These are phyloP conservation scores for Bodo saltans DNA, from an alignment of 78 protist species.

Conservation along the genomic window DNA sequence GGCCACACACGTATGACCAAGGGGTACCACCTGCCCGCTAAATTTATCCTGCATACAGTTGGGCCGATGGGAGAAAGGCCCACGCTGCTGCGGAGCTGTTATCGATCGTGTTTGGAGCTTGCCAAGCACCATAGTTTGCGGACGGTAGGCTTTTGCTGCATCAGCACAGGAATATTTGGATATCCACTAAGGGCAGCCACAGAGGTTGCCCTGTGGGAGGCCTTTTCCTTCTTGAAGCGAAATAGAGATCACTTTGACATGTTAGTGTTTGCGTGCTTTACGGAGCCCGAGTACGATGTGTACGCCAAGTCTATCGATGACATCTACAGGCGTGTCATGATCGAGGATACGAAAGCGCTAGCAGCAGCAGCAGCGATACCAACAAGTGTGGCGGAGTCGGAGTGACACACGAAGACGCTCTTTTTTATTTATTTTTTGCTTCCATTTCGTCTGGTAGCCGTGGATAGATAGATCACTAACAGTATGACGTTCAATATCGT, in stretches of 20 bases:
- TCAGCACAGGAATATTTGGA: constrained; percentile 65
- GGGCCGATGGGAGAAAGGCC: constrained; percentile 52
- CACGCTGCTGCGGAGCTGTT: not conserved
- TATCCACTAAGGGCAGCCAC: not conserved
- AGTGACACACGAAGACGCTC: too few relatives aligned
- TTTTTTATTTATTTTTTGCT: too few relatives aligned
- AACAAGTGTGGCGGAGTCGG: too few relatives aligned
- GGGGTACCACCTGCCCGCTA: constrained; percentile 52
- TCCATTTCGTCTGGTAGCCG: too few relatives aligned
- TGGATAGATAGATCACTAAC: too few relatives aligned
- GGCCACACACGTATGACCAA: constrained; percentile 46
- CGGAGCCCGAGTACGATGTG: too few relatives aligned
- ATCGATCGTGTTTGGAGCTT: constrained; percentile 1
- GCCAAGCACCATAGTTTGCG: not conserved
- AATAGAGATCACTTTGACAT: not conserved
- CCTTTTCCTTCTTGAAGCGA: not conserved
- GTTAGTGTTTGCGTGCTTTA: not conserved
- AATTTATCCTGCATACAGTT: constrained; percentile 60
- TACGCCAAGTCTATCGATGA: too few relatives aligned
- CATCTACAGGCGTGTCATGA: too few relatives aligned
- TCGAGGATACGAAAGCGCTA: too few relatives aligned
- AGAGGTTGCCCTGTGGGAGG: not conserved
- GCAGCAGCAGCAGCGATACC: too few relatives aligned
- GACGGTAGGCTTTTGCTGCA: constrained; percentile 52
- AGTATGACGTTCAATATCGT: too few relatives aligned